Evolutionary conservation across 1,284 basidiomycete species (phyloP), one percentile per base, ranked within the genome.

Genomic region (Sanguinoderma infundibulare): DNA sequence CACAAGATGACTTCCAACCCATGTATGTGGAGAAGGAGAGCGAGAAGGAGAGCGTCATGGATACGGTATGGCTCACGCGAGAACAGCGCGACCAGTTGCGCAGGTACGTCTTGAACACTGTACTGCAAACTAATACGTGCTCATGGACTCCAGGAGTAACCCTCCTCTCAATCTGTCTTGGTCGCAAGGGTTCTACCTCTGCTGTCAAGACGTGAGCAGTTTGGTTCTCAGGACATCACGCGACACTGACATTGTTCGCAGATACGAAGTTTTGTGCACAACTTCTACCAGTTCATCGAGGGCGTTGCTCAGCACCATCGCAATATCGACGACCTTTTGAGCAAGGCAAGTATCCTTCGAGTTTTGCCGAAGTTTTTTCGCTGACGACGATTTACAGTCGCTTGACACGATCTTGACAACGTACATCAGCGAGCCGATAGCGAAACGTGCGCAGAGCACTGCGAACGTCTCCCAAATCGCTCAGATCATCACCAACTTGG

Each of bases 251-350:
- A 30, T 26, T n/a, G 26, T 15, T 17, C 3, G 46, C 70, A 94
- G 88, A 95, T 99, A 62, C 90, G 96, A 38, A 87, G 85, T 53
- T 98, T 98, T 71, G 94, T 98, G 30, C 93, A 97, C 69, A 95
- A 96, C 70, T 99, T 98, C 79, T 98, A 98, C 75, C 89, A 94
- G 39, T 99, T 98, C 74, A 90, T 96, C 0, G 97, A 98, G 68
- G 97, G 96, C 2, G 93, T 98, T 9, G 89, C 91, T 1, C 93
- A 97, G 73, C 91, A 96, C 64, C 92, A 95, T 72, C 84, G 93
- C 40, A 94, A 97, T 72, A 94, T 98, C 28, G 97, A 98, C 72
- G 94, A 96, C 63, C 83, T 98, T 12, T 76, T 99, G 53, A 91
- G 91, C 76, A 95, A 91, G 82, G 95, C 95, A 70, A 58, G 72